These are phyloP conservation scores for Scedosporium aurantiacum DNA, from an alignment of 2,329 filamentous ascomycete species.

Conservation along the genomic window DNA sequence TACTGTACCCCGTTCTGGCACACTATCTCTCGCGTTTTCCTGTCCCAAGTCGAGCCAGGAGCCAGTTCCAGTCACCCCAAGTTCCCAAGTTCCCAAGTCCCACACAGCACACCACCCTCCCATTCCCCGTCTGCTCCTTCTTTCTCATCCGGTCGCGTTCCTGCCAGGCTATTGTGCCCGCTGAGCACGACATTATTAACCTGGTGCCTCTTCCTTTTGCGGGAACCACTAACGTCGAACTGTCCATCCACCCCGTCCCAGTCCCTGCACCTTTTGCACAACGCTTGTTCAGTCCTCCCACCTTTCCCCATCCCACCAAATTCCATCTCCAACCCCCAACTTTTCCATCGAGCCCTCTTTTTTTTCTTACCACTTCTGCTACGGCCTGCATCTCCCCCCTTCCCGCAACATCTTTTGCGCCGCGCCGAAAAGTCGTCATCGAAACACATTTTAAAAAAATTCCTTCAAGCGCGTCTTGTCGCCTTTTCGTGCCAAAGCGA, in stretches of 20 bases:
- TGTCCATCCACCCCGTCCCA: background rate
- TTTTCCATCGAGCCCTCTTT: conserved; percentile 2
- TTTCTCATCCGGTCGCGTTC: conserved; percentile 1
- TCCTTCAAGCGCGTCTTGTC: background rate
- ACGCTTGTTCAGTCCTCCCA: conserved; percentile 4
- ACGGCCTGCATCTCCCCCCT: conserved; percentile 3
- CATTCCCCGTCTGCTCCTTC: background rate
- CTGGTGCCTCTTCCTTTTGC: conserved; percentile 1
- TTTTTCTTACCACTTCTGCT: background rate
- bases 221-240: background rate
- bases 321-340: conserved; percentile 7
- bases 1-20: background rate
- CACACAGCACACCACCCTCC: background rate
- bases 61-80: background rate
- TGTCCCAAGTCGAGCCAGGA: background rate
- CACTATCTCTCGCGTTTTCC: background rate
- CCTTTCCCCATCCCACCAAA: conserved; percentile 5
- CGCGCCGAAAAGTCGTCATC: conserved; percentile 2
- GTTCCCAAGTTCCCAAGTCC: background rate
- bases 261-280: conserved; percentile 5
- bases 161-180: conserved; percentile 2
- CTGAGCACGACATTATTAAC: conserved; percentile 7
- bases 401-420: conserved; percentile 4
- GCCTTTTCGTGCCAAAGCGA: background rate
- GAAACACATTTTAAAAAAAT: conserved; percentile 1